Percentiles rank a stretch among this genome's conserved stretches.
Conservation (phyloP, 306 rosid species). For the Neltuma alba region DNA sequence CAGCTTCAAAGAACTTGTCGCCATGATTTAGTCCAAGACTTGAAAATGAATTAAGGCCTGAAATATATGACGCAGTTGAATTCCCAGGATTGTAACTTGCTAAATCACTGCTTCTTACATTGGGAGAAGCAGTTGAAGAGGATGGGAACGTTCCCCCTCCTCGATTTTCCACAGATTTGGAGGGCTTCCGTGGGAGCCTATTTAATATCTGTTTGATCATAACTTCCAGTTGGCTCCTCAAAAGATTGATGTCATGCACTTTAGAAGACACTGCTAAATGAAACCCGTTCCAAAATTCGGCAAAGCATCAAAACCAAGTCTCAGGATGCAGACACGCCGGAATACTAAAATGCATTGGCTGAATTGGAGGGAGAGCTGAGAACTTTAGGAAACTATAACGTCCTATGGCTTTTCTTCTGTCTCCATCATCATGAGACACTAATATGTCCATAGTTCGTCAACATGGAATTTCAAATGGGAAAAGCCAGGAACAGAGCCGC, state of each 20-base stretch:
- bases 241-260: slow-evolving; percentile 41
- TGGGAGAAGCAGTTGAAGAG: slow-evolving; percentile 64
- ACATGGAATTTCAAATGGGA: slow-evolving; percentile 38
- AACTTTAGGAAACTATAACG: slow-evolving; percentile 32
- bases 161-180: slow-evolving; percentile 75
- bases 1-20: slow-evolving; percentile 57
- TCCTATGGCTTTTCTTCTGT: slow-evolving; percentile 29
- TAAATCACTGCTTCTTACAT: slow-evolving; percentile 57
- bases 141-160: slow-evolving; percentile 76
- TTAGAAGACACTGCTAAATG: slow-evolving; percentile 35
- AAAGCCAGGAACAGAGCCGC: slow-evolving; percentile 37
- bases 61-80: slow-evolving; percentile 47
- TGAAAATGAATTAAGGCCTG: slow-evolving; percentile 56
- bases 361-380: slow-evolving; percentile 31
- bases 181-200: slow-evolving; percentile 88
- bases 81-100: slow-evolving; percentile 53
- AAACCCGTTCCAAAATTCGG: slow-evolving; percentile 41
- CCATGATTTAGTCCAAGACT: slow-evolving; percentile 60
- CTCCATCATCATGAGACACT: slow-evolving; percentile 39
- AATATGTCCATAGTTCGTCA: slow-evolving; percentile 32
- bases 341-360: slow-evolving; percentile 37
- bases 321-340: slow-evolving; percentile 25
- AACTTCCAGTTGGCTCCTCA: slow-evolving; percentile 45
- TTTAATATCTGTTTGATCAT: slow-evolving; percentile 92
- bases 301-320: slow-evolving; percentile 39